phyloP scores from a whole-genome alignment of 495 filamentous ascomycete species.

The Lasiosphaeriaceae sp. region DNA sequence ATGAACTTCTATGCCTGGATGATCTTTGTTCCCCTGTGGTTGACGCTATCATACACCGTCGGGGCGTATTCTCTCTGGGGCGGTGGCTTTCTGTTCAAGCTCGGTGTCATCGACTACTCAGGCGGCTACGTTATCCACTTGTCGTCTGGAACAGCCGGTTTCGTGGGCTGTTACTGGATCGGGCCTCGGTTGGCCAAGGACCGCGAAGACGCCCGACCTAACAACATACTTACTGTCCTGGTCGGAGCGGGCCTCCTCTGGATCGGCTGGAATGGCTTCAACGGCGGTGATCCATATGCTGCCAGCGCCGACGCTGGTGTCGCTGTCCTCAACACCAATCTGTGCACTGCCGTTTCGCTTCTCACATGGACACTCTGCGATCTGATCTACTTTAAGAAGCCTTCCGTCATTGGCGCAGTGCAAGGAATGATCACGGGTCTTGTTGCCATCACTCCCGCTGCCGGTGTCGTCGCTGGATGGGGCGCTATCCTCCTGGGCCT shows the following conservation, averaged over 20 bases:
- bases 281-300: slow-evolving; percentile 54
- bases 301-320: slow-evolving; percentile 53
- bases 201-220: slow-evolving; percentile 47
- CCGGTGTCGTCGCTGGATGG: slow-evolving; percentile 55
- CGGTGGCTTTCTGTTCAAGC: slow-evolving; percentile 49
- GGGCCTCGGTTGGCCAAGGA: slow-evolving; percentile 49
- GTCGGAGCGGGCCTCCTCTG: slow-evolving; percentile 55
- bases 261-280: slow-evolving; percentile 59
- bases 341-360: slow-evolving; percentile 50
- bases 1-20: slow-evolving; percentile 57
- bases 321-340: slow-evolving; percentile 56
- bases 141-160: slow-evolving; percentile 53
- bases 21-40: slow-evolving; percentile 55
- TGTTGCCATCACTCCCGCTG: slow-evolving; percentile 54
- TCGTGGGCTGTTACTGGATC: slow-evolving; percentile 52
- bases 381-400: slow-evolving; percentile 52
- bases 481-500: slow-evolving; percentile 50
- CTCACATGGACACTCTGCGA: slow-evolving; percentile 53
- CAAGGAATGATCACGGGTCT: slow-evolving; percentile 28
- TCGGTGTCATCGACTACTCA: slow-evolving; percentile 55
- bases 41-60: slow-evolving; percentile 47
- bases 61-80: slow-evolving; percentile 52
- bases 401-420: slow-evolving; percentile 16
- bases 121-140: slow-evolving; percentile 59
- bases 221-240: slow-evolving; percentile 49